Evolutionary conservation across 345 rosid genomes (phyloP), one percentile per base, ranked within the genome.

Genomic region (Jatropha curcas): DNA sequence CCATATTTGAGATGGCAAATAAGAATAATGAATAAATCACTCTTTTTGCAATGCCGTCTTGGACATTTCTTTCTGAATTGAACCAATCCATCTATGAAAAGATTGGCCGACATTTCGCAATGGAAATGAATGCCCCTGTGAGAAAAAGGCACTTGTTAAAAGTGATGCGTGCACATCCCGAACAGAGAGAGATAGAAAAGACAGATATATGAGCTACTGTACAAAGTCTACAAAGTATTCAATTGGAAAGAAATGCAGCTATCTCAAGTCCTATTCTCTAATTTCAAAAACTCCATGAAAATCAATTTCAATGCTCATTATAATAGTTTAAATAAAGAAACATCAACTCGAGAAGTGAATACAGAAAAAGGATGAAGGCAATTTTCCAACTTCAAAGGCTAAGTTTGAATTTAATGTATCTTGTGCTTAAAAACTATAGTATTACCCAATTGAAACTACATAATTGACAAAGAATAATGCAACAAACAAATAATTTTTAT

Each of bases 31-130:
- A 69, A 67, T n/a, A 34, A n/a, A n/a, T n/a, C 25, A 62, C 35
- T 72, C 16, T n/a, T 37, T 58, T 65, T 51, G 53, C 31, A 59
- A 67, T 43, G 85, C 65, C 43, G n/a, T n/a, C n/a, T 76, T 88
- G 87, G 74, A 92, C 97, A 25, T 92, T 90, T 88, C 90, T 84
- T 61, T 76, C 69, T 64, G 82, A 84, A 22, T 71, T 74, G 57
- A 48, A 56, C 65, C 77, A n/a, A 74, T 74, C 77, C 77, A 25
- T n/a, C n/a, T 66, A 74, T 66, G 71, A 66, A 85, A 88, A 90
- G n/a, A n/a, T n/a, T 53, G 98, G 98, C n/a, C 82, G 98, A 85
- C 86, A 94, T 81, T 71, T 95, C n/a, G n/a, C 98, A 37, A 90
- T 60, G 7, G 97, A n/a, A 87, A 74, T 97, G 93, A 83, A 94